Conservation (phyloP, 306 rosid species). For the Vachellia collinsii region DNA sequence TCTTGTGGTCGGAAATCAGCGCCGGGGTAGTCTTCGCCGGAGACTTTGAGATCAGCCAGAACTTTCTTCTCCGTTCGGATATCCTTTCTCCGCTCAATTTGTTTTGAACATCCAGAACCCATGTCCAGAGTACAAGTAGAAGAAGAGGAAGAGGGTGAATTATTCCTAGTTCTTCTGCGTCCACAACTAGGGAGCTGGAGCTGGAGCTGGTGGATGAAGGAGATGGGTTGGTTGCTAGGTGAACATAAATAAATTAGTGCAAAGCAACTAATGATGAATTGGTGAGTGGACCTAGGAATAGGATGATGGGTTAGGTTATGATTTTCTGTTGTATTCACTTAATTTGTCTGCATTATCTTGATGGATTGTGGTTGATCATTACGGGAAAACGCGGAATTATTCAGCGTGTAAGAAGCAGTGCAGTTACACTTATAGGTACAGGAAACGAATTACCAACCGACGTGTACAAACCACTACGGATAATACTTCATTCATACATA, state of each 20-base stretch:
- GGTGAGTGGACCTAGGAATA: background rate
- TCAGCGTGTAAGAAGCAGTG: background rate
- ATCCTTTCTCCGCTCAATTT: slow-evolving; percentile 53
- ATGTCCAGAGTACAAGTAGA: slow-evolving; percentile 37
- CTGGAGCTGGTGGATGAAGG: background rate
- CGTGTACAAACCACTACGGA: background rate
- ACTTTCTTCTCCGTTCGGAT: slow-evolving; percentile 52
- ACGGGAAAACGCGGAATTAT: background rate
- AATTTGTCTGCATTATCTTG: background rate
- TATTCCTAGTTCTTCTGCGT: background rate
- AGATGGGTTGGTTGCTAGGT: background rate
- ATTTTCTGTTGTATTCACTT: background rate
- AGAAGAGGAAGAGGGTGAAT: background rate
- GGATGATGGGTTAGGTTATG: background rate
- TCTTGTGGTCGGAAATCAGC: slow-evolving; percentile 59
- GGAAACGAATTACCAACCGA: background rate
- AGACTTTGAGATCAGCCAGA: slow-evolving; percentile 48
- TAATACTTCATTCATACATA: too few species aligned
- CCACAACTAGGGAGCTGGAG: background rate
- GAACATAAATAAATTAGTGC: background rate
- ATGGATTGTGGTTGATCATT: background rate
- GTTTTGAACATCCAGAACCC: slow-evolving; percentile 74
- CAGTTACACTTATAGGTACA: background rate
- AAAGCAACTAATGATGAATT: background rate
- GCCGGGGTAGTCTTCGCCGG: slow-evolving; percentile 66